Evolutionary conservation across 2,329 filamentous ascomycete genomes (phyloP), one percentile per base, ranked within the genome.

Genomic region (Parafenestella ontariensis): DNA sequence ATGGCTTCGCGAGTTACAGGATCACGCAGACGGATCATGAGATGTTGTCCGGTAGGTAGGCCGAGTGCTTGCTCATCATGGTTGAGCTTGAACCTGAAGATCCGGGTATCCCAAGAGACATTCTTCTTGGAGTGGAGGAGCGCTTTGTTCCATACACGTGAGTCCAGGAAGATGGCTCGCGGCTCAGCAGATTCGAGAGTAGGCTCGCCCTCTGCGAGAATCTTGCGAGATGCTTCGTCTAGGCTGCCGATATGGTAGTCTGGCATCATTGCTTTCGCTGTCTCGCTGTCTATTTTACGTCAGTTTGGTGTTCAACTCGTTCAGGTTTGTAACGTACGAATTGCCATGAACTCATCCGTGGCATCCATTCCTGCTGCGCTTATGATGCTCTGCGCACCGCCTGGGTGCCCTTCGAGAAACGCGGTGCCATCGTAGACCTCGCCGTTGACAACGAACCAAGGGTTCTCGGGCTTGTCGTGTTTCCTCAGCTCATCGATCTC

Each of bases 391-490:
- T 89, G 86, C 2, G 91, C 91, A 46, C 93, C 93, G 46, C 93
- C 93, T 0, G 93, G 93, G 72, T 97, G 93, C 0, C 82, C 89
- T 57, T 92, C 85, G 13, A 97, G 78, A 71, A 95, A 97, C 2
- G 78, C 76, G 0, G 90, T 93, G 5, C 92, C 93, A 67, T 96
- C 89, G 65, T 96, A 97, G 0, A 97, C 92, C 66, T 97, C 87
- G 0, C 92, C 90, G 54, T 93, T 88, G 10, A 97, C 83, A 3
- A 96, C 87, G 68, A 97, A 96, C 92, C 92, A 96, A 0, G 92
- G 91, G 24, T 84, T 80, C 0, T 84, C 76, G 31, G 88, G 85
- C 15, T 77, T 82, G 21, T 85, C 84, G 64, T 96, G 90, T 57
- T 84, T 81, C 56, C 84, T 84, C 33, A 96, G 77, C 66, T 96